Conservation (phyloP, 2,329 filamentous ascomycete species). For the Trichoderma gracile region DNA sequence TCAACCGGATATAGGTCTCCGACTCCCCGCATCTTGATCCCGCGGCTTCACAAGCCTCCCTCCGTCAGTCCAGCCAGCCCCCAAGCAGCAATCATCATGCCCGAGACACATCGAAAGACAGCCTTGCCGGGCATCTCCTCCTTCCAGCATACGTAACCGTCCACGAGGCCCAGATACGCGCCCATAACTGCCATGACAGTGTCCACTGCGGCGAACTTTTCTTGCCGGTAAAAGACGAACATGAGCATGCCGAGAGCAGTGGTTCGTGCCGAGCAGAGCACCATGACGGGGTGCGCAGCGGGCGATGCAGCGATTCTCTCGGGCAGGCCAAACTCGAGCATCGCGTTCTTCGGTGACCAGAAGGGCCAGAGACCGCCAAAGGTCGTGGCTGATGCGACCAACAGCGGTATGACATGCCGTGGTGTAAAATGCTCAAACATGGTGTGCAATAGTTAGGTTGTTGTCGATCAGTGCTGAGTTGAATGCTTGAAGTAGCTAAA, state of each 20-base stretch:
- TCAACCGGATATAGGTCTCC: not conserved
- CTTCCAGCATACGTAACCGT: constrained; percentile 26
- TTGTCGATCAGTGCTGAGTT: constrained; percentile 7
- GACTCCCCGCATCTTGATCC: not conserved
- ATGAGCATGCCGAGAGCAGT: constrained; percentile 25
- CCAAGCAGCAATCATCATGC: constrained; percentile 20
- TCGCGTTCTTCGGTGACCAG: constrained; percentile 22
- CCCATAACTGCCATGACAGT: constrained; percentile 25
- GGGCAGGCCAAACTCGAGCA: constrained; percentile 28
- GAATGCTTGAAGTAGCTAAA: not conserved
- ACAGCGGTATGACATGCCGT: constrained; percentile 23
- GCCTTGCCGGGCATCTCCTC: constrained; percentile 22
- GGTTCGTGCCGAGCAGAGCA: constrained; percentile 21
- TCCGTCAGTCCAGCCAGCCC: constrained; percentile 25
- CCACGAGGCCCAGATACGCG: constrained; percentile 25
- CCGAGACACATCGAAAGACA: constrained; percentile 23
- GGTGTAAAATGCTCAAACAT: constrained; percentile 24
- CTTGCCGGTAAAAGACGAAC: constrained; percentile 25
- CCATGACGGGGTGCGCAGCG: constrained; percentile 24
- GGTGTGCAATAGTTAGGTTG: not conserved
- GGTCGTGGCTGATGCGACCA: constrained; percentile 21
- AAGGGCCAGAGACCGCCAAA: constrained; percentile 28
- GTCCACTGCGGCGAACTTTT: constrained; percentile 18
- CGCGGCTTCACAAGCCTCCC: constrained; percentile 30
- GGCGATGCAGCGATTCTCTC: constrained; percentile 14